phyloP scores from a whole-genome alignment of 2,329 filamentous ascomycete genomes.

The Aspergillus awamori region DNA sequence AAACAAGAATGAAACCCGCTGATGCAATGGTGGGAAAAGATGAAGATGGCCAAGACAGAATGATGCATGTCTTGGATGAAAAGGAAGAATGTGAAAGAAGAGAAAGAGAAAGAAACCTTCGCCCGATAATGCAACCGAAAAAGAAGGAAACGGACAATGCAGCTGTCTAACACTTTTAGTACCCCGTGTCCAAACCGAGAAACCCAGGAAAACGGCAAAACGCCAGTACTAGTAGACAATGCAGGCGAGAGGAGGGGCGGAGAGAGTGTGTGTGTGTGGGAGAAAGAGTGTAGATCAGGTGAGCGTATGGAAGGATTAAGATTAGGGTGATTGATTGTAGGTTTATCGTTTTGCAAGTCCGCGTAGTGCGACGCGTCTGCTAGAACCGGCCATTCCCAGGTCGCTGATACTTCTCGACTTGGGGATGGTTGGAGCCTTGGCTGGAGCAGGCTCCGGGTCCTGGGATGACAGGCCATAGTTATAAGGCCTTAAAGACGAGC shows the following conservation, averaged over 20 bases:
- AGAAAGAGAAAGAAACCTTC: neutral
- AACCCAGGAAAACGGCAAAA: conserved; percentile 15
- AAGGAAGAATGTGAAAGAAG: neutral
- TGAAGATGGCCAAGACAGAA: neutral
- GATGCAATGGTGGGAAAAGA: neutral
- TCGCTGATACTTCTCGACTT: conserved; percentile 45
- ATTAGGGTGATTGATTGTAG: neutral
- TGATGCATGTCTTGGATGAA: neutral
- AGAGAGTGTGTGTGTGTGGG: neutral
- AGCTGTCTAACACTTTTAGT: conserved; percentile 15
- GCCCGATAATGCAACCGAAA: conserved; percentile 15
- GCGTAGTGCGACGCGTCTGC: conserved; percentile 42
- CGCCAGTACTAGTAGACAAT: conserved; percentile 20
- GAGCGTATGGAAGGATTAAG: conserved; percentile 3
- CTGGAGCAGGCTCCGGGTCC: conserved; percentile 21
- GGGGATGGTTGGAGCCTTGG: conserved; percentile 24
- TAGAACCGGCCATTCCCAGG: conserved; percentile 39
- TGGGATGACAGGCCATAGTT: conserved; percentile 24
- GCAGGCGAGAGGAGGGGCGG: conserved; percentile 6
- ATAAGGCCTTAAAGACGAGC: conserved; percentile 37
- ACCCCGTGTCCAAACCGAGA: conserved; percentile 12
- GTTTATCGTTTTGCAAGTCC: conserved; percentile 36
- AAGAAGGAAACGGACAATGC: conserved; percentile 7
- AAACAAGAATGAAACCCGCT: conserved; percentile 6
- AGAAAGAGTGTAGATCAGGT: conserved; percentile 9